Evolutionary conservation across 371 early-diverging fungal genomes (phyloP).

Genomic region (Apophysomyces ossiformis): DNA sequence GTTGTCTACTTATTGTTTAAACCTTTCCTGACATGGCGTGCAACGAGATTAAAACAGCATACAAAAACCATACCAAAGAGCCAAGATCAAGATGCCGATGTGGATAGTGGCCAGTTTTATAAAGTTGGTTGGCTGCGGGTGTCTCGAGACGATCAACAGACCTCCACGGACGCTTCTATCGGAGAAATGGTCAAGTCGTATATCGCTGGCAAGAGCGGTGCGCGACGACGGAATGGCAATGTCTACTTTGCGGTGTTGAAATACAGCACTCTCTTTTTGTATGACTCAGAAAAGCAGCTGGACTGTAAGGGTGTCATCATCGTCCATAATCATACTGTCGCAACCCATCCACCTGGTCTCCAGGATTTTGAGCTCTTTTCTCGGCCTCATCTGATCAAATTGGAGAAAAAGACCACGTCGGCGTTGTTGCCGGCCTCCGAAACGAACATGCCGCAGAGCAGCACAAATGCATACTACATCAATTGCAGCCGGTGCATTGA

Average conservation of each 20-base stretch:
- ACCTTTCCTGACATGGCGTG: conserved; percentile 15
- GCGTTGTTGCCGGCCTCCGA: conserved; percentile 7
- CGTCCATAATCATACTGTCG: conserved; percentile 67
- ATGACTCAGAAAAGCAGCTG: conserved; percentile 80
- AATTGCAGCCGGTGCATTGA: conserved; percentile 67
- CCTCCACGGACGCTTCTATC: conserved; percentile 33
- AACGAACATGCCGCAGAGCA: conserved; percentile 8
- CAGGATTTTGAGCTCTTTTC: conserved; percentile 66
- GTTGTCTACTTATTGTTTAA: conserved; percentile 8
- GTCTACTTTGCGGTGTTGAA: conserved; percentile 80
- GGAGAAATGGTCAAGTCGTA: conserved; percentile 47
- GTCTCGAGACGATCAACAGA: conserved; percentile 38
- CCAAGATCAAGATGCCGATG: conserved; percentile 9
- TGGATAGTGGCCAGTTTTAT: conserved; percentile 29
- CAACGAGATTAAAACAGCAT: conserved; percentile 3
- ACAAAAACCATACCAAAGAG: conserved; percentile 5
- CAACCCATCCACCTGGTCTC: conserved; percentile 65
- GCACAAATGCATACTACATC: conserved; percentile 47
- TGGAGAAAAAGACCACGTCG: conserved; percentile 25
- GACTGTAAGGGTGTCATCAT: conserved; percentile 82
- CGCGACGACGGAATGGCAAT: conserved; percentile 60
- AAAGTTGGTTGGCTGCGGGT: conserved; percentile 60
- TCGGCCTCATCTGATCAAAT: conserved; percentile 56
- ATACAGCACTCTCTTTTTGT: conserved; percentile 80
- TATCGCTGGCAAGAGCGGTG: conserved; percentile 33